A percentile compares a stretch with the other conserved stretches of the same genome.
phyloP scores from a whole-genome alignment of 352 stramenopile species.

The Globisporangium megalacanthum region DNA sequence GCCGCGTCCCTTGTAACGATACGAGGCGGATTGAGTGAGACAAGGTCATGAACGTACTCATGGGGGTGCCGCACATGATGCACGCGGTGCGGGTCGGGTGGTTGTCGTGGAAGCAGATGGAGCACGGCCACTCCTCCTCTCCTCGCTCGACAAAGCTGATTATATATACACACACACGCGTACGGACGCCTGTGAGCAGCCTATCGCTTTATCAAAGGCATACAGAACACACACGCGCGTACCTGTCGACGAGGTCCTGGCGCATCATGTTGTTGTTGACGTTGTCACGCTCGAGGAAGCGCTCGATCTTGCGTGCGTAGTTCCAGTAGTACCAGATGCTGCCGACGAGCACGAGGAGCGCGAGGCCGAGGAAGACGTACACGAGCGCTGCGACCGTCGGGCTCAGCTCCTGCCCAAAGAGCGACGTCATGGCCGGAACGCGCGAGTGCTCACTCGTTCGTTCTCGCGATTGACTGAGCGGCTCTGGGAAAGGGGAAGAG shows the following conservation, averaged over 20 bases:
- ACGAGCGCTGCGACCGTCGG: constrained; percentile 62
- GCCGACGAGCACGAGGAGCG: constrained; percentile 57
- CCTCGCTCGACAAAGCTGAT: constrained; percentile 65
- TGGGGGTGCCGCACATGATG: constrained; percentile 79
- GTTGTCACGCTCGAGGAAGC: constrained; percentile 78
- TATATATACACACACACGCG: not conserved
- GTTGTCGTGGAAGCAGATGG: constrained; percentile 87
- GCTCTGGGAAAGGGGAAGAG: no score
- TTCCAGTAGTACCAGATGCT: constrained; percentile 88
- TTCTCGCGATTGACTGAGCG: no score
- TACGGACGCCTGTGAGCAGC: not conserved
- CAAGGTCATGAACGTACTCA: constrained; percentile 8
- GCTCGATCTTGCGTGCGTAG: constrained; percentile 83
- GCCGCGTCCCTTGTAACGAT: not conserved
- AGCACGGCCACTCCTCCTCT: constrained; percentile 80
- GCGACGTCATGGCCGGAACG: constrained; percentile 46
- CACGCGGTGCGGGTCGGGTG: constrained; percentile 74
- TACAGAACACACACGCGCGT: not conserved
- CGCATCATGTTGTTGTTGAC: constrained; percentile 89
- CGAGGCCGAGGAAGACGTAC: constrained; percentile 71
- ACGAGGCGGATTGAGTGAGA: not conserved
- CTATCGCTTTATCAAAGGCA: not conserved
- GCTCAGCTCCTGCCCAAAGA: constrained; percentile 76
- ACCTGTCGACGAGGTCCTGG: constrained; percentile 75
- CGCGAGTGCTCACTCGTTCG: no score